Evolutionary conservation across 768 basidiomycete genomes (phyloP).

Genomic region (Leccinum olivaceopallidum): DNA sequence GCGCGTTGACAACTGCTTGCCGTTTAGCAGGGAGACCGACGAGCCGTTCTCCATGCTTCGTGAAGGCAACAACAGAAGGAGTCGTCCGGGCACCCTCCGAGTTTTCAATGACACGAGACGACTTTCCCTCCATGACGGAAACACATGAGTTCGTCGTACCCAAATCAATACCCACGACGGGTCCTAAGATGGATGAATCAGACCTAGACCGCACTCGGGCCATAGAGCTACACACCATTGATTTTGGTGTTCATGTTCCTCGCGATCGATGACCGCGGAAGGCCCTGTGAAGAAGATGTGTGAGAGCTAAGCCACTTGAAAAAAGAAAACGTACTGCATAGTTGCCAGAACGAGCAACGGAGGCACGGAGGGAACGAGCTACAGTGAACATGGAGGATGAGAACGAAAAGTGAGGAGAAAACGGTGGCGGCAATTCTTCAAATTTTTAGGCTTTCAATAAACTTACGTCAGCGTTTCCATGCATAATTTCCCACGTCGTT

Average conservation of each 20-base stretch:
- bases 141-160: constrained; percentile 93
- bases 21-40: constrained; percentile 97
- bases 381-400: constrained; percentile 70
- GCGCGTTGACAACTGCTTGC: constrained; percentile 93
- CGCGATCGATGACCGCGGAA: constrained; percentile 74
- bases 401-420: constrained; percentile 36
- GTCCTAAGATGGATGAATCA: constrained; percentile 45
- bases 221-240: constrained; percentile 52
- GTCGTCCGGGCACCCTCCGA: constrained; percentile 97
- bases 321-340: constrained; percentile 52
- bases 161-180: constrained; percentile 96
- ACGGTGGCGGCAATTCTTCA: constrained; percentile 38
- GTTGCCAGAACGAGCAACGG: constrained; percentile 58
- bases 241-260: constrained; percentile 97
- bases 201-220: constrained; percentile 1
- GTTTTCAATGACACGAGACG: constrained; percentile 94
- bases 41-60: constrained; percentile 95
- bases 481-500: constrained; percentile 15
- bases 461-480: constrained; percentile 27
- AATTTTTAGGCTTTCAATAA: constrained; percentile 44
- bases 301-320: neutral
- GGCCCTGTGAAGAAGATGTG: constrained; percentile 41
- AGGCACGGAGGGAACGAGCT: constrained; percentile 62
- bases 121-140: constrained; percentile 94
- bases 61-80: constrained; percentile 98